Evolutionary conservation across 2,329 filamentous ascomycete genomes (phyloP).

Genomic region (Phaeoacremonium minimum): DNA sequence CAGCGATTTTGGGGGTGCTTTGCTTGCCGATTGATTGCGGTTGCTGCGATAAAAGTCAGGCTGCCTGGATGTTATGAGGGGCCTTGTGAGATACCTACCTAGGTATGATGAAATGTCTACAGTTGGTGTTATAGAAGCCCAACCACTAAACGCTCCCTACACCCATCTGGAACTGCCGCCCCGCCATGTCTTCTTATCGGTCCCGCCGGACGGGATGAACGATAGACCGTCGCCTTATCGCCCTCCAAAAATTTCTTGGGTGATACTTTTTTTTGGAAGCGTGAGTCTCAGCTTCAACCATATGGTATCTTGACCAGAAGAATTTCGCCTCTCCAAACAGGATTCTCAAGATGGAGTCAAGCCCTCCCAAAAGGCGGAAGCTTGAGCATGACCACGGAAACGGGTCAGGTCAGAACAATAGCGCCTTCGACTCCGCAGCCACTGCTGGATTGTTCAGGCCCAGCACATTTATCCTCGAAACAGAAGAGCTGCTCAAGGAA

Average conservation of each 20-base stretch:
- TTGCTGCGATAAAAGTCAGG: background rate
- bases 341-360: slow-evolving; percentile 25
- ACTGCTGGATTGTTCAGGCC: slow-evolving; percentile 26
- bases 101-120: no score
- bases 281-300: background rate
- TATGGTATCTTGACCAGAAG: background rate
- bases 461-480: slow-evolving; percentile 54
- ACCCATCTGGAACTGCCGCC: no score
- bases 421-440: slow-evolving; percentile 18
- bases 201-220: slow-evolving; percentile 10
- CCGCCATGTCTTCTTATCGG: slow-evolving; percentile 2
- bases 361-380: slow-evolving; percentile 27
- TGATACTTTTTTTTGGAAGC: background rate
- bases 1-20: no score
- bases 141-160: no score
- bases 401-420: slow-evolving; percentile 2
- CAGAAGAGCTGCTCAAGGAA: slow-evolving; percentile 54
- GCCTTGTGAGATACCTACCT: background rate
- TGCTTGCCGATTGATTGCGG: background rate
- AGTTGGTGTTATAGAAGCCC: no score
- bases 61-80: background rate
- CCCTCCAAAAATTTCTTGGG: slow-evolving; percentile 1
- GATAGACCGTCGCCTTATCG: slow-evolving; percentile 5
- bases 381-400: slow-evolving; percentile 17
- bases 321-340: background rate